Evolutionary conservation across 768 basidiomycete genomes (phyloP).

Genomic region (Macrolepiota dolichaula): DNA sequence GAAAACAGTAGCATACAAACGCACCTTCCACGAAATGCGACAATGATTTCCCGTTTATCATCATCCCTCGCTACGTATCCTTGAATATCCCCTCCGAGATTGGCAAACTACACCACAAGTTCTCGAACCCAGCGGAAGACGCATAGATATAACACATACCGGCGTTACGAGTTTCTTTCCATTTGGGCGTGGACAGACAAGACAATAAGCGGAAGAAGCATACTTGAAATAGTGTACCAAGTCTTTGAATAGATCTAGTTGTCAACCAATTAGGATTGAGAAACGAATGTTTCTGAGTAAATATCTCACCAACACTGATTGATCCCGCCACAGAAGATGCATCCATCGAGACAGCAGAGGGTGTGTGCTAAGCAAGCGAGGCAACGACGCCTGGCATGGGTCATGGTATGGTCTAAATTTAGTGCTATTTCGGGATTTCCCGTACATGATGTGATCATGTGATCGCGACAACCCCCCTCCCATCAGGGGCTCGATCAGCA

Average conservation of each 20-base stretch:
- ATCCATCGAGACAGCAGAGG: not conserved
- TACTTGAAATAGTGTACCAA: conserved; percentile 54
- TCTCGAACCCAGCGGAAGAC: too few species aligned
- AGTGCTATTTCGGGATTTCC: too few species aligned
- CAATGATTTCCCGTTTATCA: conserved; percentile 32
- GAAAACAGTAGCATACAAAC: not conserved
- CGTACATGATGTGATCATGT: too few species aligned
- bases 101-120: conserved; percentile 37
- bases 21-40: conserved; percentile 33
- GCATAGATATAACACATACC: conserved; percentile 20
- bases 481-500: too few species aligned
- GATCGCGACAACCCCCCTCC: too few species aligned
- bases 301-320: not conserved
- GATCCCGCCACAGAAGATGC: not conserved
- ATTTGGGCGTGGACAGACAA: conserved; percentile 46
- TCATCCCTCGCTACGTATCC: conserved; percentile 36
- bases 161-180: conserved; percentile 38
- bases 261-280: not conserved
- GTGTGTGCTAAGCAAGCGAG: not conserved
- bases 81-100: conserved; percentile 38
- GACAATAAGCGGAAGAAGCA: conserved; percentile 46
- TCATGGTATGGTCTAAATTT: too few species aligned
- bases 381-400: too few species aligned
- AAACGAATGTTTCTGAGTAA: not conserved
- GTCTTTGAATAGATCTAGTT: conserved; percentile 36